A percentile compares a stretch with the other conserved stretches of the same genome.
Evolutionary conservation across 2,329 filamentous ascomycete species (phyloP).

Genomic region (Cadophora gregata): DNA sequence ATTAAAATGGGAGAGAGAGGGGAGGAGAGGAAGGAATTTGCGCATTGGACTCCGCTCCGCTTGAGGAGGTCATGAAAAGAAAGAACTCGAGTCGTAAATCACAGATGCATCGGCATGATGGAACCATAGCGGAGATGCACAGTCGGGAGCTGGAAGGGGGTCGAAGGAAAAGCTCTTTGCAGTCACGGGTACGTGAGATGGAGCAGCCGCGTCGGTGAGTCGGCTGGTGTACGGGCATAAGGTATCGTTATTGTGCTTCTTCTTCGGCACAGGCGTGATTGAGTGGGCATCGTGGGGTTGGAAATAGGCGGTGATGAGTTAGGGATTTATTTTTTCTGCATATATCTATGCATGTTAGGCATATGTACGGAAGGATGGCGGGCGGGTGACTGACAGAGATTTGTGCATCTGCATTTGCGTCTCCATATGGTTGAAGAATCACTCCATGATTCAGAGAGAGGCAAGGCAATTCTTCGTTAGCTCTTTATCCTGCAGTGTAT

Average conservation of each 20-base stretch:
- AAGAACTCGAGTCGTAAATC: too few relatives aligned
- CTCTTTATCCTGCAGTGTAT: background rate
- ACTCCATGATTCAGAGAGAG: background rate
- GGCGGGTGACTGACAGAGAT: background rate
- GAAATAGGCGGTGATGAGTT: slow-evolving; percentile 2
- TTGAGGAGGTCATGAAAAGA: background rate
- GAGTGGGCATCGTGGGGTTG: background rate
- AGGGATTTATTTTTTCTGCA: too few relatives aligned
- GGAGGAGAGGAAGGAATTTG: background rate
- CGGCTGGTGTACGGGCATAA: too few relatives aligned
- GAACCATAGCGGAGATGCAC: background rate
- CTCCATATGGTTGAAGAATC: too few relatives aligned
- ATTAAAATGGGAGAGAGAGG: background rate
- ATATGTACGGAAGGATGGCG: background rate
- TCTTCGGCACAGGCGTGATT: too few relatives aligned
- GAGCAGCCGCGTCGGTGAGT: background rate
- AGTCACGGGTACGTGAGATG: too few relatives aligned
- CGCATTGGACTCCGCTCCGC: background rate
- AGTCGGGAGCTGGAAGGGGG: too few relatives aligned
- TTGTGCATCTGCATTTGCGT: background rate
- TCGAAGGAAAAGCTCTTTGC: slow-evolving; percentile 5
- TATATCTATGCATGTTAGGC: too few relatives aligned
- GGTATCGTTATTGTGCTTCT: background rate
- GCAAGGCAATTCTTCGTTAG: background rate
- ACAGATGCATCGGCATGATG: too few relatives aligned